phyloP scores from a whole-genome alignment of 2,329 filamentous ascomycete genomes.

The Fusarium caatingaense region DNA sequence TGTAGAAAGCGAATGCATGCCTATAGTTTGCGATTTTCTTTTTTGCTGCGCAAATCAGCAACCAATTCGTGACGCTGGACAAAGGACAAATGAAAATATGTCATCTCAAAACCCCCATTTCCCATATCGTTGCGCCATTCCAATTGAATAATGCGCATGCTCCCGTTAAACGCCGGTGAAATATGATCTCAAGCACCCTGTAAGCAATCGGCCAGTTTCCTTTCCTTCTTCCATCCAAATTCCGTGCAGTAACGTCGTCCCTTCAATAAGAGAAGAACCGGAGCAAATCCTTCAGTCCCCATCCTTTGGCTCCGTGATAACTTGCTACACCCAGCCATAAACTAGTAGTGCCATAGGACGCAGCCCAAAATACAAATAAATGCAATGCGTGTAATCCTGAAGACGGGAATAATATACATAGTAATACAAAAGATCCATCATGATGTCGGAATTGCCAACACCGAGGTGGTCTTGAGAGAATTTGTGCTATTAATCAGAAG shows the following conservation, averaged over 20 bases:
- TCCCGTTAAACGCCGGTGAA: conserved; percentile 34
- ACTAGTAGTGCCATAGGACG: conserved; percentile 4
- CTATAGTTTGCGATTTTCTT: conserved; percentile 21
- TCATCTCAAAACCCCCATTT: conserved; percentile 17
- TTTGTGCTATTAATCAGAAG: conserved; percentile 27
- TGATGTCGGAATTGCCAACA: not conserved
- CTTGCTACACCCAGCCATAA: conserved; percentile 1
- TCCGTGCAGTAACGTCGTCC: conserved; percentile 16
- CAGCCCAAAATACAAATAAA: conserved; percentile 12
- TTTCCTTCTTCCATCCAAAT: conserved; percentile 19
- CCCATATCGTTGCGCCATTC: conserved; percentile 36
- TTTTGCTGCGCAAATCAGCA: conserved; percentile 24
- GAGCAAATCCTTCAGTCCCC: not conserved
- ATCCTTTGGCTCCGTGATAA: conserved; percentile 8
- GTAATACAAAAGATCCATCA: conserved; percentile 37
- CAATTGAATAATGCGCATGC: conserved; percentile 31
- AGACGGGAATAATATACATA: conserved; percentile 39
- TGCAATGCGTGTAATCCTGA: conserved; percentile 30
- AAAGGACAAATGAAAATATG: conserved; percentile 30
- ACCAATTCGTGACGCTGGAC: conserved; percentile 41
- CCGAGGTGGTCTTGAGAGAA: conserved; percentile 1
- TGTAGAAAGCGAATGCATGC: conserved; percentile 31
- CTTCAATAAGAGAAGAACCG: conserved; percentile 23
- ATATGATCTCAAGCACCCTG: conserved; percentile 2
- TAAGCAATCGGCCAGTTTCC: conserved; percentile 10